These are phyloP conservation scores for Yamadazyma pseudoaaseri DNA, from an alignment of 1,139 yeast species.

Conservation along the genomic window DNA sequence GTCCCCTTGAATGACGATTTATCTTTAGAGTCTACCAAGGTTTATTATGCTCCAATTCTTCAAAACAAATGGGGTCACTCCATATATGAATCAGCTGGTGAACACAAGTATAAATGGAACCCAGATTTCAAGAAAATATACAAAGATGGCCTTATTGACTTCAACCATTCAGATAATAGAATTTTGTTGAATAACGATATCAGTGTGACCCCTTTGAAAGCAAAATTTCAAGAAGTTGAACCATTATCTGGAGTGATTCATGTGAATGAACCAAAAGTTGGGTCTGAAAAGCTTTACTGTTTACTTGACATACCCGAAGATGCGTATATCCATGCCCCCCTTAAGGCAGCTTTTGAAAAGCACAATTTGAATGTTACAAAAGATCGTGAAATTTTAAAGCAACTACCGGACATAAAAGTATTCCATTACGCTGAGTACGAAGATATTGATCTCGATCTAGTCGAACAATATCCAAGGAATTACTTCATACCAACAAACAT, in stretches of 20 bases:
- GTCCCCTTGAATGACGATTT: conserved; percentile 66
- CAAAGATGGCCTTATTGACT: conserved; percentile 52
- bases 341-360: conserved; percentile 39
- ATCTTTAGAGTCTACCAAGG: conserved; percentile 51
- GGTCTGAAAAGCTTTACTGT: conserved; percentile 13
- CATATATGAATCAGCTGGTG: conserved; percentile 35
- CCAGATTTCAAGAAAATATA: conserved; percentile 79
- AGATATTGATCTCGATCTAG: conserved; percentile 72
- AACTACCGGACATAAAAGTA: conserved; percentile 22
- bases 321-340: conserved; percentile 61
- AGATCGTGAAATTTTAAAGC: conserved; percentile 21
- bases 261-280: conserved; percentile 24
- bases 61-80: conserved; percentile 73
- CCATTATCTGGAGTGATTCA: conserved; percentile 59
- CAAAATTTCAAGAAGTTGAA: conserved; percentile 59
- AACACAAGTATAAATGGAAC: conserved; percentile 61
- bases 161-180: conserved; percentile 56
- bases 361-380: conserved; percentile 26
- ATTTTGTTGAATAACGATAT: conserved; percentile 50
- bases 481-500: conserved; percentile 80
- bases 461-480: conserved; percentile 31
- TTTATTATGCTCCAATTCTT: conserved; percentile 72
- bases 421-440: conserved; percentile 92
- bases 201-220: conserved; percentile 83
- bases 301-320: conserved; percentile 33